phyloP scores from a whole-genome alignment of 345 rosid species.

The Salix exigua region DNA sequence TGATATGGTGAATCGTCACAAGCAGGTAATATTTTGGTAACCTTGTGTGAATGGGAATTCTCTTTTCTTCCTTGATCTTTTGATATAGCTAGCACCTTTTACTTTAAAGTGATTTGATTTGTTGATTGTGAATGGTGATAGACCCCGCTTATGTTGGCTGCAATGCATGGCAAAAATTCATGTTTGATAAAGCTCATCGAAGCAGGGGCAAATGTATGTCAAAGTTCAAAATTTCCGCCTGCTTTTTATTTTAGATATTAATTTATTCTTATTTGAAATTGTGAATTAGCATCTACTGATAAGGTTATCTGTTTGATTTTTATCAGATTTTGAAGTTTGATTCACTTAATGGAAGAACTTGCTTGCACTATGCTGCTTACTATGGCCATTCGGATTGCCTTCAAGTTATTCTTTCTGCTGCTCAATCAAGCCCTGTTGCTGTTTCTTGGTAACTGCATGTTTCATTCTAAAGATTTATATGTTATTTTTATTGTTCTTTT shows the following conservation, averaged over 20 bases:
- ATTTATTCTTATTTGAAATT: neutral
- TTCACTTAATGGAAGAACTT: constrained; percentile 79
- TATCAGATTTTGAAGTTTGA: constrained; percentile 89
- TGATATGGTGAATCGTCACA: constrained; percentile 79
- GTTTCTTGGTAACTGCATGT: constrained; percentile 58
- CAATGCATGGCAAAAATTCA: constrained; percentile 84
- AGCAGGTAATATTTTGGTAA: constrained; percentile 53
- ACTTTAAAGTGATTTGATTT: constrained; percentile 8
- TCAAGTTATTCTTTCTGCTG: constrained; percentile 71
- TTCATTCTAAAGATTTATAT: constrained; percentile 1
- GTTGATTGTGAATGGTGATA: constrained; percentile 25
- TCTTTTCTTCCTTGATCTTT: neutral
- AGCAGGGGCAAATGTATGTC: constrained; percentile 93
- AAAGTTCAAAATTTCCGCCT: neutral
- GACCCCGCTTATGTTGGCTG: constrained; percentile 98
- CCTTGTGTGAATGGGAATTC: neutral
- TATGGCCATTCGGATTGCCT: constrained; percentile 83
- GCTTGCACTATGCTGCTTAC: constrained; percentile 92
- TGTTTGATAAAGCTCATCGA: constrained; percentile 81
- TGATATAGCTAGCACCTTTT: neutral
- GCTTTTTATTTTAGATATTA: neutral
- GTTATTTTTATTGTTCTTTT: neutral
- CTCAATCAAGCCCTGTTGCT: constrained; percentile 76
- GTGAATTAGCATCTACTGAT: constrained; percentile 6
- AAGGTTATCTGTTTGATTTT: constrained; percentile 1